Base-by-base conservation (phyloP, 2,329 filamentous ascomycete genomes). In the Colletotrichum tamarilloi region DNA sequence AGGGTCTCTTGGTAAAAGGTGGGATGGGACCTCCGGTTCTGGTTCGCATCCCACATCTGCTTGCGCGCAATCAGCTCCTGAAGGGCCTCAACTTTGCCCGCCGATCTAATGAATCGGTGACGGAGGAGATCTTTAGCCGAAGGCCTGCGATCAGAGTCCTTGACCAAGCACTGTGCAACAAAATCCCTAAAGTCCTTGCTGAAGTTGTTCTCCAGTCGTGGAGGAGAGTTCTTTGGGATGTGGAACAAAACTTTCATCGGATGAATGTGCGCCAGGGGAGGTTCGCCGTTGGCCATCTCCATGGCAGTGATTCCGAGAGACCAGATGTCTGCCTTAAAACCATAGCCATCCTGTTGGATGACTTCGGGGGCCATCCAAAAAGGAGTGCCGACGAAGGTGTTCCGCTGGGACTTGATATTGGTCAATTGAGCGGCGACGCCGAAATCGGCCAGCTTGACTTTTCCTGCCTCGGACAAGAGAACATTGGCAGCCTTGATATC, bases 301-400 rank as follows among this genome's bases (percentile, higher is more conserved):
- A 97, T 95, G 14, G 95, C 95, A 0, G 95, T 97, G 78, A 98
- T 97, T 8, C 95, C 95, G 57, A 98, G 84, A 0, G 94, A 97
- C 95, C 95, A 98, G 71, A 98, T 95, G 79, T 98, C 95, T 6
- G 95, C 95, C 83, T 97, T 97, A 85, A 94, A 97, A 81, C 96
- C 95, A 75, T 91, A 92, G 19, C 89, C 90, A 75, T 94, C 91
- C 83, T 97, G 95, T 81, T 97, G 93, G 77, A 98, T 98, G 46
- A 98, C 95, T 80, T 98, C 95, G 1, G 95, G 95, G 1, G 95
- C 95, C 95, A 98, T 97, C 95, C 95, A 98, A 80, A 97, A 98
- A 0, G 97, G 97, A 0, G 96, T 98, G 24, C 97, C 97, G 24
- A 99, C 97, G 79, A 99, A 98, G 0, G 97, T 99, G 83, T 98